phyloP scores from a whole-genome alignment of 208 protist genomes.

The Endotrypanum monterogeii region DNA sequence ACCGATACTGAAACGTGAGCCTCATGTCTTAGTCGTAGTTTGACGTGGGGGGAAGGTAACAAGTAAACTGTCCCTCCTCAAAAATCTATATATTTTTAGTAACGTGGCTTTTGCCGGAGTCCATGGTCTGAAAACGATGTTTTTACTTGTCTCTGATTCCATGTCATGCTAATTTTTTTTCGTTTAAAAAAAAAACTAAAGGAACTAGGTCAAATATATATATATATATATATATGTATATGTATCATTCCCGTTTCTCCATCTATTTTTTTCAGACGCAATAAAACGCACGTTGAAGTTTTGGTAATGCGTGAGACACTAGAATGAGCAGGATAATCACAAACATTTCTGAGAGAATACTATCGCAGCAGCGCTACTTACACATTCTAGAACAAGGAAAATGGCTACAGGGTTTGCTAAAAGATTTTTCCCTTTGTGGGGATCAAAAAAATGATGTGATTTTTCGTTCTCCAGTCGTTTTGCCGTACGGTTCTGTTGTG shows the following conservation, averaged over 20 bases:
- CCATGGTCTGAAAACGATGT: too few relatives aligned
- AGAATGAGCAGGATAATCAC: constrained; percentile 4
- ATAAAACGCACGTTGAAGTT: neutral
- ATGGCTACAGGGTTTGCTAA: constrained; percentile 31
- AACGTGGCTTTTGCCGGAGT: neutral
- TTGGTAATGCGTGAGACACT: neutral
- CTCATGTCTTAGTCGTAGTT: neutral
- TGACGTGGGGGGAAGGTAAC: neutral
- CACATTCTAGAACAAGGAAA: constrained; percentile 29
- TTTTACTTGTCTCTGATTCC: neutral
- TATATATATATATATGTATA: neutral
- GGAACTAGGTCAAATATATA: neutral
- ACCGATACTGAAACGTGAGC: neutral
- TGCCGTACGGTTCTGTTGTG: constrained; percentile 78
- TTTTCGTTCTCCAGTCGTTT: constrained; percentile 34
- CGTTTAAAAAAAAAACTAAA: too few relatives aligned
- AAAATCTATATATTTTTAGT: neutral
- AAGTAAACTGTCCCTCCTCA: neutral
- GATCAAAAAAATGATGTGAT: neutral
- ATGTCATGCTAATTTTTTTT: neutral
- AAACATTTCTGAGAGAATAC: constrained; percentile 14
- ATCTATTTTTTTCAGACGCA: neutral
- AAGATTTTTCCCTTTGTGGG: constrained; percentile 19
- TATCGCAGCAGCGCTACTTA: constrained; percentile 17
- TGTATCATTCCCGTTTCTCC: neutral